Percentiles rank a stretch among this genome's conserved stretches.
phyloP scores from a whole-genome alignment of 148 eudicot genomes.

The Cornus florida region DNA sequence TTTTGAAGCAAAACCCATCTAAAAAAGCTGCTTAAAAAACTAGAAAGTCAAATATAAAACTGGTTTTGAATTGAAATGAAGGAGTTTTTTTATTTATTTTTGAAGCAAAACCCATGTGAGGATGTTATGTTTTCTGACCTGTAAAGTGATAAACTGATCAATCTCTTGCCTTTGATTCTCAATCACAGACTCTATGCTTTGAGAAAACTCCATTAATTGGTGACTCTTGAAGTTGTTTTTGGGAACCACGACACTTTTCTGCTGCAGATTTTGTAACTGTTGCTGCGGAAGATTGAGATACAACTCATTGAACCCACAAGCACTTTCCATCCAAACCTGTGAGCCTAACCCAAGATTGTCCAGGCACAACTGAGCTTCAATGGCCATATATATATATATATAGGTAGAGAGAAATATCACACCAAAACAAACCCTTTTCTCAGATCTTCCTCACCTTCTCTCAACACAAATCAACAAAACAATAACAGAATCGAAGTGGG shows the following conservation, averaged over 20 bases:
- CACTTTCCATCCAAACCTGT: slow-evolving; percentile 27
- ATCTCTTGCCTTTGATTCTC: slow-evolving; percentile 55
- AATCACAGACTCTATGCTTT: slow-evolving; percentile 24
- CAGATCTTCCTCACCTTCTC: neutral
- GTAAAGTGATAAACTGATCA: slow-evolving; percentile 52
- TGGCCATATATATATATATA: slow-evolving; percentile 37
- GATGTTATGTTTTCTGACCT: slow-evolving; percentile 39
- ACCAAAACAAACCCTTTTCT: neutral
- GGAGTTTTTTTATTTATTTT: too few relatives aligned
- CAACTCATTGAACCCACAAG: slow-evolving; percentile 24
- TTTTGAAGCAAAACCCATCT: neutral
- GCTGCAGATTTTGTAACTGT: slow-evolving; percentile 16
- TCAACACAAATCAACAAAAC: neutral
- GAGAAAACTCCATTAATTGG: slow-evolving; percentile 23
- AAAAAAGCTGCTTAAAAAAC: neutral
- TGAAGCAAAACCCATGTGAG: neutral
- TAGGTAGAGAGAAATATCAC: neutral
- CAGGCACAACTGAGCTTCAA: slow-evolving; percentile 54
- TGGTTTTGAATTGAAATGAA: neutral
- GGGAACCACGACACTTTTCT: slow-evolving; percentile 17
- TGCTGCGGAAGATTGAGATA: slow-evolving; percentile 18
- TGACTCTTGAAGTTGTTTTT: slow-evolving; percentile 1
- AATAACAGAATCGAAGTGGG: slow-evolving; percentile 11
- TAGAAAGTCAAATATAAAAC: neutral
- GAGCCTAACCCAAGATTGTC: slow-evolving; percentile 43